Conservation (phyloP, 2,329 filamentous ascomycete species). For the Chrysoporthe austroafricana region DNA sequence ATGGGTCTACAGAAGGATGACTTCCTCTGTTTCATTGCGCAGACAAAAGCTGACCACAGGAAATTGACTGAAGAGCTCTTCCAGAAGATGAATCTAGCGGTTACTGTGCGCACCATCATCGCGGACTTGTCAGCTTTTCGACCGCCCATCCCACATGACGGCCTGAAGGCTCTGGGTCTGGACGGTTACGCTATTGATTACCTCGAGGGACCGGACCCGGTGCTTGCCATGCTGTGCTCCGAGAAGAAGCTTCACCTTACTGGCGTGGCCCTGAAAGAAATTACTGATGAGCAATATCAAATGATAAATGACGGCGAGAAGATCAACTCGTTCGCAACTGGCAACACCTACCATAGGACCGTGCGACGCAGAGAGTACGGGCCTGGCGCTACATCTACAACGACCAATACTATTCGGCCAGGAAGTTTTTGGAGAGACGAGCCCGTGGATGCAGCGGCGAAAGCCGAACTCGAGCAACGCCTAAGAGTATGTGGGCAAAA, state of each 20-base stretch:
- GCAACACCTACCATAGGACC: conserved; percentile 65
- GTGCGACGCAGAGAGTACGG: conserved; percentile 81
- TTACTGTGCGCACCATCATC: conserved; percentile 70
- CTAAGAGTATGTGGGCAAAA: conserved; percentile 49
- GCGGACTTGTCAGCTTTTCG: conserved; percentile 58
- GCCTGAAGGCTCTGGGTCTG: conserved; percentile 66
- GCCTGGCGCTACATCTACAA: conserved; percentile 70
- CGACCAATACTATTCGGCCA: conserved; percentile 60
- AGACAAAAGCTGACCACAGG: conserved; percentile 74
- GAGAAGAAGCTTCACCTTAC: conserved; percentile 70
- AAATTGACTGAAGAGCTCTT: conserved; percentile 70
- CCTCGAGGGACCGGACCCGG: conserved; percentile 77
- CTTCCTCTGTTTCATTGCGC: conserved; percentile 73
- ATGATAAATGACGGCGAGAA: conserved; percentile 59
- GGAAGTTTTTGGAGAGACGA: conserved; percentile 78
- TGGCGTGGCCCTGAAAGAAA: conserved; percentile 65
- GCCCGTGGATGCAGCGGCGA: conserved; percentile 70
- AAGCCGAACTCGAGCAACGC: conserved; percentile 61
- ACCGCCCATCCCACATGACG: conserved; percentile 56
- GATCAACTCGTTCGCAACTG: conserved; percentile 73
- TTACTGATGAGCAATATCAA: conserved; percentile 70
- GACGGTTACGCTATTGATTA: conserved; percentile 81
- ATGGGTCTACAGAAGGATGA: conserved; percentile 55
- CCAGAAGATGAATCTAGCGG: conserved; percentile 65
- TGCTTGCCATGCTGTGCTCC: conserved; percentile 86